Evolutionary conservation across 2,329 filamentous ascomycete species (phyloP), one percentile per base, ranked within the genome.

Genomic region (Epicoccum sorghinum): DNA sequence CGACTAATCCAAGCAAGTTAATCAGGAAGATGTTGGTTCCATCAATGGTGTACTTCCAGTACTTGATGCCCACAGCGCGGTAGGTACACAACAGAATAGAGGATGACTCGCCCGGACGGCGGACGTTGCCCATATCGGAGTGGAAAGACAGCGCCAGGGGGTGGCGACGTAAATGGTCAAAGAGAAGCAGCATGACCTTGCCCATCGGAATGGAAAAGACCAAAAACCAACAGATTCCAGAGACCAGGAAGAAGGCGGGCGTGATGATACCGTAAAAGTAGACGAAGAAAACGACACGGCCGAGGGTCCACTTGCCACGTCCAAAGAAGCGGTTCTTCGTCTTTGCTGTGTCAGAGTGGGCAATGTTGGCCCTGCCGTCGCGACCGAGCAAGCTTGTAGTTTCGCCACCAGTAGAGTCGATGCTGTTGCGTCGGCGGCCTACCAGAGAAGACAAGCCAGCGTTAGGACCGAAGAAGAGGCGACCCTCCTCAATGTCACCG

Each of bases 191-290:
- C 3, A 92, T 96, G 36, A 96, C 90, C 72, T 96, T 96, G 66
- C 93, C 96, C 95, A 99, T 99, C 7, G 95, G 96, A 48, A 99
- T 99, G 81, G 88, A 93, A 78, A 99, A 99, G 53, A 99, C 95
- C 62, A 98, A 77, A 69, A 99, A 88, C 93, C 93, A 99, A 78
- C 95, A 99, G 55, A 96, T 84, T 24, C 85, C 86, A 7, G 92
- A 96, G 32, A 95, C 92, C 38, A 96, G 68, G 64, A 98, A 88
- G 61, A 98, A 83, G 18, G 90, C 85, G 1, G 95, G 95, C 3
- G 90, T 91, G 61, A 99, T 87, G 55, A 98, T 80, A 65, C 91
- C 90, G 78, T 97, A 98, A 80, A 98, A 99, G 80, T 96, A 93
- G 59, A 92, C 69, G 78, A 97, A 99, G 82, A 97, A 99, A 68